Percentiles rank a stretch among this genome's conserved stretches.
These are phyloP conservation scores for Hanseniaspora valbyensis DNA, from an alignment of 805 yeast species.

Conservation along the genomic window DNA sequence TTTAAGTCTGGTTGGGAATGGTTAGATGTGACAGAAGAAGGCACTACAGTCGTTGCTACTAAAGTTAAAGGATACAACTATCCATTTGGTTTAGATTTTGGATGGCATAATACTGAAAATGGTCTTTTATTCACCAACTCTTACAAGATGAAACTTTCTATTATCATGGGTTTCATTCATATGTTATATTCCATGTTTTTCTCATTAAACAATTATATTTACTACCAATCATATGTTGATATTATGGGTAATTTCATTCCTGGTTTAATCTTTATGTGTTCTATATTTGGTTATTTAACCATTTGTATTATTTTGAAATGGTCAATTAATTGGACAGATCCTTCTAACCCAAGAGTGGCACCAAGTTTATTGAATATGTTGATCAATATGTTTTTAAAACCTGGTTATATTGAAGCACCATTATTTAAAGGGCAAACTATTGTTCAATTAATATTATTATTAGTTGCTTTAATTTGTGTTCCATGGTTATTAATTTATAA, in stretches of 20 bases:
- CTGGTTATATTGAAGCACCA: constrained; percentile 75
- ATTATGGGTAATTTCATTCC: constrained; percentile 89
- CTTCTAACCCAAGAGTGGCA: constrained; percentile 53
- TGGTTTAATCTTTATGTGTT: constrained; percentile 87
- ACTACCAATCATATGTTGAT: constrained; percentile 63
- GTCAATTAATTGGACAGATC: constrained; percentile 79
- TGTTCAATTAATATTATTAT: constrained; percentile 60
- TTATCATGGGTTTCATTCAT: constrained; percentile 86
- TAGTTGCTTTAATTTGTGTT: constrained; percentile 76
- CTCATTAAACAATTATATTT: constrained; percentile 67
- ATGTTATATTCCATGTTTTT: constrained; percentile 85
- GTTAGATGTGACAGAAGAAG: constrained; percentile 61
- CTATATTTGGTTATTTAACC: constrained; percentile 87
- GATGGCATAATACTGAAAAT: constrained; percentile 97
- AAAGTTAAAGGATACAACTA: constrained; percentile 49
- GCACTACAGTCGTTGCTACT: constrained; percentile 44
- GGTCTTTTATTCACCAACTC: constrained; percentile 83
- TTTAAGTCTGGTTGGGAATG: constrained; percentile 89
- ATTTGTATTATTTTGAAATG: constrained; percentile 84
- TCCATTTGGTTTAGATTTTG: constrained; percentile 78
- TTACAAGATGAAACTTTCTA: constrained; percentile 92
- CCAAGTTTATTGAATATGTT: constrained; percentile 92
- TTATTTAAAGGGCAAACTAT: constrained; percentile 69
- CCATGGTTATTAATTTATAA: constrained; percentile 83
- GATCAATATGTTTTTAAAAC: constrained; percentile 88